Conservation (phyloP, 2,329 filamentous ascomycete species). For the Neopestalotiopsis sp. region DNA sequence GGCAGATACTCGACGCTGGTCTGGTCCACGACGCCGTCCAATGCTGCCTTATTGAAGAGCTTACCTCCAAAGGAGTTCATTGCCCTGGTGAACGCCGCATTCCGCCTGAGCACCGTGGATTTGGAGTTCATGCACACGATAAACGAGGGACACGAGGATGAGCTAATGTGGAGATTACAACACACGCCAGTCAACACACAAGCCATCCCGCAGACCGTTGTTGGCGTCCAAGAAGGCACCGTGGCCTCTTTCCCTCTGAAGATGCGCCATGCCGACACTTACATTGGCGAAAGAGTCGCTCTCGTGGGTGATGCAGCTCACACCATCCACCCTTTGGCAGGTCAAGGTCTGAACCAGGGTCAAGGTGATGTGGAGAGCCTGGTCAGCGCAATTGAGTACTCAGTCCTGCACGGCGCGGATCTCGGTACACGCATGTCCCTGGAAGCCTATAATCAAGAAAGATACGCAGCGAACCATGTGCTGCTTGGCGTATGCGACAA, state of each 20-base stretch:
- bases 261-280: conserved; percentile 92
- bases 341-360: conserved; percentile 93
- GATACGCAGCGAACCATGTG: conserved; percentile 82
- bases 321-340: conserved; percentile 91
- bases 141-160: conserved; percentile 66
- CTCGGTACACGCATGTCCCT: conserved; percentile 80
- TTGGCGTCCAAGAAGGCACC: conserved; percentile 76
- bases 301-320: conserved; percentile 95
- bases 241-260: conserved; percentile 91
- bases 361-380: conserved; percentile 87
- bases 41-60: conserved; percentile 80
- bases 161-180: conserved; percentile 81
- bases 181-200: conserved; percentile 65
- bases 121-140: conserved; percentile 81
- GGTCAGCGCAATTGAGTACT: conserved; percentile 74
- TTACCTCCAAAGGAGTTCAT: conserved; percentile 76
- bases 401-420: conserved; percentile 84
- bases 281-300: conserved; percentile 87
- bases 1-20: conserved; percentile 85
- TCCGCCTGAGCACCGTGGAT: conserved; percentile 81
- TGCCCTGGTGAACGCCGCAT: conserved; percentile 91
- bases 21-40: conserved; percentile 88
- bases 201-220: conserved; percentile 68
- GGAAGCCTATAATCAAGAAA: conserved; percentile 80
- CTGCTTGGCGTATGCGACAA: conserved; percentile 86